Evolutionary conservation across 371 early-diverging fungal species (phyloP).

Genomic region (Rhizopus arrhizus): DNA sequence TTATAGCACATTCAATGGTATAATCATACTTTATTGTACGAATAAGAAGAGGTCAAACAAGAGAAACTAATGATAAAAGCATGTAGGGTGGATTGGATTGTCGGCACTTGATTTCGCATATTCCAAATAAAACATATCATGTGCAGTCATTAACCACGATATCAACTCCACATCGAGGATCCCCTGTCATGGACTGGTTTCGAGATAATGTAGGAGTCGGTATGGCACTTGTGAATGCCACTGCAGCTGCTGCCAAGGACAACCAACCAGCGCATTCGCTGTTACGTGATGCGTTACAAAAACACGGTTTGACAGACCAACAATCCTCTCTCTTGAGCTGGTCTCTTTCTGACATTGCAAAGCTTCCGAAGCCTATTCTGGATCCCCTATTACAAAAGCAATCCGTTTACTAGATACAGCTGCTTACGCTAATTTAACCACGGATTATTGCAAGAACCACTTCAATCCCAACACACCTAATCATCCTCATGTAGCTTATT

Average conservation of each 20-base stretch:
- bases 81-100: conserved; percentile 85
- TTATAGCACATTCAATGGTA: conserved; percentile 92
- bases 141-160: conserved; percentile 84
- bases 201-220: conserved; percentile 74
- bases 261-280: background rate
- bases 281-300: background rate
- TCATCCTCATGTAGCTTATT: conserved; percentile 75
- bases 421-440: conserved; percentile 87
- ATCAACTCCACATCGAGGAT: conserved; percentile 91
- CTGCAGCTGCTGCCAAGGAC: conserved; percentile 2
- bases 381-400: conserved; percentile 23
- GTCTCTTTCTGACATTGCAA: conserved; percentile 19
- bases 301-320: background rate
- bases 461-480: conserved; percentile 89
- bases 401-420: conserved; percentile 70
- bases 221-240: background rate
- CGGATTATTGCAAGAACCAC: conserved; percentile 75
- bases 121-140: conserved; percentile 61
- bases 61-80: background rate
- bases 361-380: conserved; percentile 23
- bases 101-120: conserved; percentile 80
- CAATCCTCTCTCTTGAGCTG: conserved; percentile 12
- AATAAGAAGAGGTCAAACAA: background rate
- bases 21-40: background rate
- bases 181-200: conserved; percentile 91